Evolutionary conservation across 306 rosid species (phyloP).

Genomic region (Vigna mungo): DNA sequence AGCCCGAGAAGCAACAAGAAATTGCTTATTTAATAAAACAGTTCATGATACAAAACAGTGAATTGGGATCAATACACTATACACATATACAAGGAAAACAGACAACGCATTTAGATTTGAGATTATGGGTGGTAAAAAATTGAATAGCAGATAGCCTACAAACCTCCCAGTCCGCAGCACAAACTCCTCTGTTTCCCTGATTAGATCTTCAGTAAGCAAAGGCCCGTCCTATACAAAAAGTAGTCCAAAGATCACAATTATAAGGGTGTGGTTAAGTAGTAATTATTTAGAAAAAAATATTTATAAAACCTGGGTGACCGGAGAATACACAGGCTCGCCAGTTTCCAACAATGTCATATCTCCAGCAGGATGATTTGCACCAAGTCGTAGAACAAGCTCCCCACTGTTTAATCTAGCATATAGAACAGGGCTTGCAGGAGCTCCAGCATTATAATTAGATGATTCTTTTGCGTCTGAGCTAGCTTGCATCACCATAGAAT

Average conservation of each 20-base stretch:
- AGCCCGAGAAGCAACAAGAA: conserved; percentile 29
- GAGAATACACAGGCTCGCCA: conserved; percentile 92
- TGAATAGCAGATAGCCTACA: conserved; percentile 42
- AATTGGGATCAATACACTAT: conserved; percentile 12
- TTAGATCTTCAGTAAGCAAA: conserved; percentile 93
- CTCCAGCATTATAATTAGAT: conserved; percentile 29
- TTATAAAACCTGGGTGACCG: conserved; percentile 82
- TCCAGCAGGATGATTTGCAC: conserved; percentile 68
- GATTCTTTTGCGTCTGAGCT: conserved; percentile 58
- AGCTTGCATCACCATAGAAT: conserved; percentile 71
- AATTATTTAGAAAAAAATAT: conserved; percentile 40
- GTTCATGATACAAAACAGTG: conserved; percentile 30
- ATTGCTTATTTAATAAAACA: conserved; percentile 18
- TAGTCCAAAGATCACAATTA: conserved; percentile 41
- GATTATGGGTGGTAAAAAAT: conserved; percentile 35
- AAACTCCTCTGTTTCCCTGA: conserved; percentile 95
- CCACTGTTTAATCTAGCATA: conserved; percentile 81
- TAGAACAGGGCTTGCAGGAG: conserved; percentile 60
- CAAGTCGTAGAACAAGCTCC: conserved; percentile 87
- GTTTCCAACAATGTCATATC: conserved; percentile 90
- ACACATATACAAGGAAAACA: neutral
- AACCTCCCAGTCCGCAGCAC: conserved; percentile 99
- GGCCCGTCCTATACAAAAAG: conserved; percentile 84
- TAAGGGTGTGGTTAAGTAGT: conserved; percentile 26
- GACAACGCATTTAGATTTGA: conserved; percentile 33